Evolutionary conservation across 371 early-diverging fungal species (phyloP).

Genomic region (Lichtheimia ramosa): DNA sequence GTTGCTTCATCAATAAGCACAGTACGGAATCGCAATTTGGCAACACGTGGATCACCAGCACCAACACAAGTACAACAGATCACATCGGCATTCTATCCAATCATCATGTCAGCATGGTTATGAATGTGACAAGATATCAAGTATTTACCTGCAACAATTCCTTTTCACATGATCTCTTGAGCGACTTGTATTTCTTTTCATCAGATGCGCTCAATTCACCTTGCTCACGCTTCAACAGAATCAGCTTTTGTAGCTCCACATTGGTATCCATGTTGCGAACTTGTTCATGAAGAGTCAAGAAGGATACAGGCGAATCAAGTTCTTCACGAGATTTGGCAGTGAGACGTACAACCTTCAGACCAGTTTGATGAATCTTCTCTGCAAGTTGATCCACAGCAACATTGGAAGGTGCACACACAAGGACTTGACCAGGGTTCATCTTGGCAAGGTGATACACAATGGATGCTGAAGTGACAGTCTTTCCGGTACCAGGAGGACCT

Average conservation of each 20-base stretch:
- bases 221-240: constrained; percentile 82
- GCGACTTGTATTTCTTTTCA: constrained; percentile 79
- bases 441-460: constrained; percentile 97
- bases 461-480: constrained; percentile 97
- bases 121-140: background rate
- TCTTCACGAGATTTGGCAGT: constrained; percentile 95
- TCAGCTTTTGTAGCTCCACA: constrained; percentile 89
- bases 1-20: constrained; percentile 98
- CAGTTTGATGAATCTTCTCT: constrained; percentile 94
- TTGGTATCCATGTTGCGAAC: constrained; percentile 91
- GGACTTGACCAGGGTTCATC: constrained; percentile 88
- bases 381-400: constrained; percentile 99
- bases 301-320: constrained; percentile 88
- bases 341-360: constrained; percentile 94
- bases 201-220: constrained; percentile 89
- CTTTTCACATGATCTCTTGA: constrained; percentile 83
- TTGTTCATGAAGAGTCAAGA: constrained; percentile 94
- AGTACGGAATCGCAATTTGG: constrained; percentile 85
- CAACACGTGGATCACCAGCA: constrained; percentile 94
- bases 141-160: constrained; percentile 73
- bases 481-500: constrained; percentile 98
- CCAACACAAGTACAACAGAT: constrained; percentile 98
- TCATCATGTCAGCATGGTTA: background rate
- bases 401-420: constrained; percentile 99
- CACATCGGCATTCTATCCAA: constrained; percentile 85